Evolutionary conservation across 106 monocot genomes (phyloP), one percentile per base, ranked within the genome.

Genomic region (Apostasia ramifera): DNA sequence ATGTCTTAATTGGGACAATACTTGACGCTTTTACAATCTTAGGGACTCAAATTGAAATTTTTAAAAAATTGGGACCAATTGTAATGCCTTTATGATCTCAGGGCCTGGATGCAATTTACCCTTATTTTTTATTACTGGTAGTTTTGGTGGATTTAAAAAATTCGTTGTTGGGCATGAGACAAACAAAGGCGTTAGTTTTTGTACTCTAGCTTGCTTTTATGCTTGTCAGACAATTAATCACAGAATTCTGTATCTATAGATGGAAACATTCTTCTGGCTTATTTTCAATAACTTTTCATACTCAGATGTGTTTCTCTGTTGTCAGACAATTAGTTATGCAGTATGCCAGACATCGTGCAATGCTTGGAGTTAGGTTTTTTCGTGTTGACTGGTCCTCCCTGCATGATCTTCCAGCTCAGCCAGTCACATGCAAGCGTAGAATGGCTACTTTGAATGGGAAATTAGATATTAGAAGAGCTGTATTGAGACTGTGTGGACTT

Each of bases 341-440:
- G 66, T 97, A 97, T 71, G 82, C 84, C 69, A 92, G 77, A 74
- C 55, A 81, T 51, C 84, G 92, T 72, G 92, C 74, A 53, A 59
- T 69, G 14, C 71, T 80, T 71, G 92, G 92, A 44, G 82, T 76
- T 68, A 74, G 79, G 53, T 79, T 75, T 84, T 55, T 68, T 70
- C 89, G 89, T 65, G 97, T 85, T 73, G 79, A 78, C n/a, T 97
- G 97, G 92, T 51, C 74, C 59, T 87, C 86, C 6, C 47, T 97
- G 48, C 53, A 71, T 59, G 74, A 89, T 73, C 92, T 97, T 83
- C 97, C 97, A 66, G 86, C 92, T 8, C 74, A 58, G 77, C 84
- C 87, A 53, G 44, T 13, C 26, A 64, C 81, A 26, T 92, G 97
- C 38, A 40, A 74, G 67, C 86, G 84, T 78, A 86, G 97, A 78